A percentile compares a stretch with the other conserved stretches of the same genome.
phyloP scores from a whole-genome alignment of 345 rosid genomes.

The Sonneratia caseolaris region DNA sequence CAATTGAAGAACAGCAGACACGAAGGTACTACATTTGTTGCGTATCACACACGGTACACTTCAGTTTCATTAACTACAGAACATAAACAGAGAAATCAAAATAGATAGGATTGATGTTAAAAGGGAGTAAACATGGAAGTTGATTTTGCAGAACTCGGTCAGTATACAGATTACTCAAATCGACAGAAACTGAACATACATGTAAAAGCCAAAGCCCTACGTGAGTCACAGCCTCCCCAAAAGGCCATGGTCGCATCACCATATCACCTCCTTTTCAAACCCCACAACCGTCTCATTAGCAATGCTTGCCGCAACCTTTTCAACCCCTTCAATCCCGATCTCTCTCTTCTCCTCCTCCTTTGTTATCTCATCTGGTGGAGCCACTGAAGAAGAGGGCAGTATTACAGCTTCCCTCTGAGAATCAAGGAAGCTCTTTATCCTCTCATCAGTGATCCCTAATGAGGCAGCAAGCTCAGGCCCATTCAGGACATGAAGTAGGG shows the following conservation, averaged over 20 bases:
- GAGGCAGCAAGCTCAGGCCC: slow-evolving; percentile 45
- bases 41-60: too few relatives aligned
- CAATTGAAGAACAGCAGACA: too few relatives aligned
- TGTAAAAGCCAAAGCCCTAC: too few relatives aligned
- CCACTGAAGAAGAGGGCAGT: slow-evolving; percentile 44
- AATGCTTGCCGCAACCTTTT: slow-evolving; percentile 11
- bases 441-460: slow-evolving; percentile 42
- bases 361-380: slow-evolving; percentile 28
- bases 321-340: not conserved
- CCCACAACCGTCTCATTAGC: slow-evolving; percentile 22
- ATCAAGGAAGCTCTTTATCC: slow-evolving; percentile 21
- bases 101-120: too few relatives aligned
- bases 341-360: slow-evolving; percentile 6
- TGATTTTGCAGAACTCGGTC: too few relatives aligned
- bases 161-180: not conserved
- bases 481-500: slow-evolving; percentile 34
- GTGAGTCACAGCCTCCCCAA: not conserved
- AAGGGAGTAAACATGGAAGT: too few relatives aligned
- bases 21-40: too few relatives aligned
- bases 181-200: not conserved
- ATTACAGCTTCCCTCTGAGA: slow-evolving; percentile 58
- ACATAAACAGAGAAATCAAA: too few relatives aligned
- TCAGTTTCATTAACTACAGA: too few relatives aligned
- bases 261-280: slow-evolving; percentile 12
- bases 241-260: not conserved